Conservation (phyloP, 2,329 filamentous ascomycete genomes). For the Alternaria tenuissima region DNA sequence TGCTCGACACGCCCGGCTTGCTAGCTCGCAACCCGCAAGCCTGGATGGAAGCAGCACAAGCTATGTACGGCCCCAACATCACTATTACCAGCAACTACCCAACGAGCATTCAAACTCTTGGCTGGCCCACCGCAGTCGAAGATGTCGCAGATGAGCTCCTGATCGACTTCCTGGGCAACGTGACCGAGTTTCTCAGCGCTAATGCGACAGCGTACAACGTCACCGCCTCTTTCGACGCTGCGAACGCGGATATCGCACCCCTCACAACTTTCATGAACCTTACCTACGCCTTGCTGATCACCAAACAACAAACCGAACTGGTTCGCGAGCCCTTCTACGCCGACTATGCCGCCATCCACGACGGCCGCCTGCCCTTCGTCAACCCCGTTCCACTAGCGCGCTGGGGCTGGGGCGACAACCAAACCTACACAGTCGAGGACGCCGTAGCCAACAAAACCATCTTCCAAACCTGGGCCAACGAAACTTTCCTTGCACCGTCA, state of each 20-base stretch:
- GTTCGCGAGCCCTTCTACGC: conserved; percentile 60
- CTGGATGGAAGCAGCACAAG: conserved; percentile 56
- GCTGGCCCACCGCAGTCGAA: conserved; percentile 51
- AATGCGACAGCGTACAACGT: conserved; percentile 50
- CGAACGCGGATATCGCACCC: conserved; percentile 41
- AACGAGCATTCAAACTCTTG: conserved; percentile 52
- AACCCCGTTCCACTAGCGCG: conserved; percentile 59
- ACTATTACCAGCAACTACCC: conserved; percentile 54
- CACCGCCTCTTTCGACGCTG: conserved; percentile 46
- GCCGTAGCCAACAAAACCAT: conserved; percentile 61
- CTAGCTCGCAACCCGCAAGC: conserved; percentile 56
- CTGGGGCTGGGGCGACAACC: conserved; percentile 58
- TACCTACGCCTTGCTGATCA: conserved; percentile 58
- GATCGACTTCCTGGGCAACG: conserved; percentile 54
- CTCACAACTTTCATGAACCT: conserved; percentile 52
- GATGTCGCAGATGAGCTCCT: conserved; percentile 49
- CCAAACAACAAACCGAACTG: conserved; percentile 57
- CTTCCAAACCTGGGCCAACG: conserved; percentile 60
- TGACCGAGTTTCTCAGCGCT: conserved; percentile 54
- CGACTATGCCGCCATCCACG: conserved; percentile 58
- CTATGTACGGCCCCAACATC: conserved; percentile 57
- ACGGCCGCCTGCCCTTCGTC: conserved; percentile 59
- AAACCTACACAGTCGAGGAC: conserved; percentile 49
- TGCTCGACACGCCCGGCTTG: conserved; percentile 59
- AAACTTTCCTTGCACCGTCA: conserved; percentile 54